phyloP scores from a whole-genome alignment of 1,284 basidiomycete species.

The Malassezia sp. region DNA sequence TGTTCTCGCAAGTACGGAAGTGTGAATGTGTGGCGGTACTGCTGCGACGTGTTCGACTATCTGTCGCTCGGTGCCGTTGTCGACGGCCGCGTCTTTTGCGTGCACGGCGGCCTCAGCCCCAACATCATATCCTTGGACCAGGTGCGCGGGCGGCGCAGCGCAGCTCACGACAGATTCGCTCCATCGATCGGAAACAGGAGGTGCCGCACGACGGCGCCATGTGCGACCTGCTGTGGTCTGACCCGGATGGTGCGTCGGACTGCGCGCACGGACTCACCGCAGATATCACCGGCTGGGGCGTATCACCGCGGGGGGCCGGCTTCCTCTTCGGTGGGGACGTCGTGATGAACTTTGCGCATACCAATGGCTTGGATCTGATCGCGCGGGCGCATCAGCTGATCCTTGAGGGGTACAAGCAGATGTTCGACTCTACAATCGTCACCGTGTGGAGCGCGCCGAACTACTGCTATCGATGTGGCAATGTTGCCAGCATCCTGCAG shows the following conservation, averaged over 20 bases:
- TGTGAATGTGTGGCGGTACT: constrained; percentile 93
- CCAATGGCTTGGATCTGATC: constrained; percentile 85
- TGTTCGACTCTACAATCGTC: constrained; percentile 90
- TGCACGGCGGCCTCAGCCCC: constrained; percentile 76
- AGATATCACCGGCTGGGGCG: constrained; percentile 56
- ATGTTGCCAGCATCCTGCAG: constrained; percentile 40
- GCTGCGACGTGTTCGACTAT: constrained; percentile 97
- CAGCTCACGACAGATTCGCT: too few relatives aligned
- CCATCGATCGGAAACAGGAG: constrained; percentile 91
- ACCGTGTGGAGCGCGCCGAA: constrained; percentile 98
- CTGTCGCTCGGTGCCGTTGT: constrained; percentile 85
- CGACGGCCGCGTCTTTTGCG: constrained; percentile 82
- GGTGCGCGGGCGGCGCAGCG: too few relatives aligned
- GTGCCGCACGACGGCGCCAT: constrained; percentile 98
- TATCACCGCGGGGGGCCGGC: constrained; percentile 91
- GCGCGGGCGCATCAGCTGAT: constrained; percentile 94
- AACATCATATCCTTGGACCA: constrained; percentile 34
- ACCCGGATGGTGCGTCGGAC: constrained; percentile 73
- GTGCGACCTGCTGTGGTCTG: constrained; percentile 97
- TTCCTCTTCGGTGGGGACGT: constrained; percentile 90
- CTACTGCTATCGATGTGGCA: constrained; percentile 66
- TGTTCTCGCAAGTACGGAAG: constrained; percentile 92
- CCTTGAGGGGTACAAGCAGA: constrained; percentile 92
- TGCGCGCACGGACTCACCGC: background rate
- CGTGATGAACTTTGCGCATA: constrained; percentile 74